Evolutionary conservation across 1,284 basidiomycete genomes (phyloP).

Genomic region (Hemileia vastatrix): DNA sequence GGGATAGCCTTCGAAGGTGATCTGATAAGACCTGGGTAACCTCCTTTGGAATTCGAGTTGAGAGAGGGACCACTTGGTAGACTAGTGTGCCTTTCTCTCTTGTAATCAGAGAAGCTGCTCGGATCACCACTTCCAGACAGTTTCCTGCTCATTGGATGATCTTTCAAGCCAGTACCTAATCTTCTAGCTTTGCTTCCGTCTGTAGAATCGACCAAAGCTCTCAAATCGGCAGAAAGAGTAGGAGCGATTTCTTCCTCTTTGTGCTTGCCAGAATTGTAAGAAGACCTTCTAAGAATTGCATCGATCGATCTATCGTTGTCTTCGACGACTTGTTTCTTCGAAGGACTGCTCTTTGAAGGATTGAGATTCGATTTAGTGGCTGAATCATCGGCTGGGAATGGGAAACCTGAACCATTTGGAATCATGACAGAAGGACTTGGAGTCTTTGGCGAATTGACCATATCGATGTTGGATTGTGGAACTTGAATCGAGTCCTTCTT

Average conservation of each 20-base stretch:
- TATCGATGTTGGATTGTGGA: conserved; percentile 2
- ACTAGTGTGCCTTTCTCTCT: conserved; percentile 16
- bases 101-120: neutral
- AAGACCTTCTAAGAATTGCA: conserved; percentile 1
- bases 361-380: neutral
- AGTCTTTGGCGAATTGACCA: conserved; percentile 30
- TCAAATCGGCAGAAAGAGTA: conserved; percentile 30
- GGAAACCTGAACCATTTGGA: conserved; percentile 16
- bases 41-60: neutral
- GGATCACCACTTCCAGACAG: conserved; percentile 13
- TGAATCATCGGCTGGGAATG: conserved; percentile 21
- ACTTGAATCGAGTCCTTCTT: neutral
- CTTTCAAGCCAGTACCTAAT: conserved; percentile 30
- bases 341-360: neutral
- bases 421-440: conserved; percentile 27
- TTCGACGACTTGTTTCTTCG: conserved; percentile 19
- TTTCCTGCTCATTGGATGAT: conserved; percentile 28
- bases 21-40: neutral
- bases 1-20: neutral
- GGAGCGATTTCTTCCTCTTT: conserved; percentile 24
- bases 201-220: conserved; percentile 30
- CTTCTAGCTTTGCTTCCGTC: conserved; percentile 27
- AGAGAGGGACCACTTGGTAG: neutral
- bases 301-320: conserved; percentile 26
- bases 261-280: neutral